Conservation (phyloP, 2,329 filamentous ascomycete genomes). For the Lachnellula occidentalis region DNA sequence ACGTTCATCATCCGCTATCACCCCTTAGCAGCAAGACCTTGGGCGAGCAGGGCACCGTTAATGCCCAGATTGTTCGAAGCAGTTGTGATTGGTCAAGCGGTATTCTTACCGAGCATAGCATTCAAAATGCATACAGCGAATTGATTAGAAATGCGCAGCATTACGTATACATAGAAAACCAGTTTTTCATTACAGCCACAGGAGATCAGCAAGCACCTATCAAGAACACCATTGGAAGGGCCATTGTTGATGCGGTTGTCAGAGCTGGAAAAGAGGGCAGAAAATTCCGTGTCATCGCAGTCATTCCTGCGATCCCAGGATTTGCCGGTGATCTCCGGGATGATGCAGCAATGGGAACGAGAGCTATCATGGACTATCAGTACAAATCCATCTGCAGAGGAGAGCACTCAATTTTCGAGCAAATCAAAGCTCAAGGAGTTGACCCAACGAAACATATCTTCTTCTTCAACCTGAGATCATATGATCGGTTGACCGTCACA, state of each 20-base stretch:
- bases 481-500: constrained; percentile 86
- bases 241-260: constrained; percentile 88
- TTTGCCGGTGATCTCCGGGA: constrained; percentile 88
- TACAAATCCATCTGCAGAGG: constrained; percentile 94
- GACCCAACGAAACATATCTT: constrained; percentile 80
- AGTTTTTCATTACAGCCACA: constrained; percentile 95
- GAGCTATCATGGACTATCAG: constrained; percentile 96
- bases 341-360: constrained; percentile 75
- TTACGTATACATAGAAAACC: constrained; percentile 96
- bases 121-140: constrained; percentile 81
- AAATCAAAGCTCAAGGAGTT: constrained; percentile 66
- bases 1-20: constrained; percentile 71
- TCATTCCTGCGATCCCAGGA: constrained; percentile 88
- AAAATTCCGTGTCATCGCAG: constrained; percentile 84
- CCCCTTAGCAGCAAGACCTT: constrained; percentile 62
- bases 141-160: constrained; percentile 84
- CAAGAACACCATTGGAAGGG: constrained; percentile 78
- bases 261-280: constrained; percentile 73
- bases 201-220: constrained; percentile 82
- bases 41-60: constrained; percentile 64
- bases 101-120: constrained; percentile 76
- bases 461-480: constrained; percentile 88
- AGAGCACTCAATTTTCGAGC: constrained; percentile 82
- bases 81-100: constrained; percentile 93
- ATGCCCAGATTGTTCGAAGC: constrained; percentile 82